Base-by-base conservation (phyloP, 257 asterid species). In the Capsicum rhomboideum region DNA sequence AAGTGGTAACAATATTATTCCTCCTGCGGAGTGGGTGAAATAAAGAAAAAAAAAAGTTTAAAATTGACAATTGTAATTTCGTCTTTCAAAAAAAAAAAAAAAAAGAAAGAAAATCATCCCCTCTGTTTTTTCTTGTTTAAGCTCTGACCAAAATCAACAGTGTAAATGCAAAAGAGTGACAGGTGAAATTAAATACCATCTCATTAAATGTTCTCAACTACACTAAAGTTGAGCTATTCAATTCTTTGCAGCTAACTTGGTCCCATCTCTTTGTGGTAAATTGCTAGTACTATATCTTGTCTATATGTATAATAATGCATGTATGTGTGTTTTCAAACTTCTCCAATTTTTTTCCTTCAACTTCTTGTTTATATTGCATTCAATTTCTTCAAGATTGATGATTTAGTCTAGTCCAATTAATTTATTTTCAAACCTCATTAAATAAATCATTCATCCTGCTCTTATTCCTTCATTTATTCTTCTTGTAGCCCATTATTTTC, bases 161-260 rank as follows among this genome's bases (percentile, higher is more conserved):
- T 14, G n/a, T 82, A 82, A 82, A 82, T 67, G 85, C 67, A 46
- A 14, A 71, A 61, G 58, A 69, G 44, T 26, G 83, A 83, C 90
- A 86, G 90, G 84, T 83, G 88, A 81, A 83, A 78, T 87, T 83
- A 87, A 84, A 58, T 56, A 69, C 79, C 64, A 55, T 79, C 64
- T 67, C 88, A 88, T 91, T 91, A 63, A 91, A 90, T 88, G 87
- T 88, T 80, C 89, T 59, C 94, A 90, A 88, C 94, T n/a, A 68
- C 91, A 34, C 88, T 46, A 80, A 85, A 90, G 86, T 53, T 67
- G 26, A 26, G 52, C 86, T 87, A 87, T 88, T 89, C 84, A 89
- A 83, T 88, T 80, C 88, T 16, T 12, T 75, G 49, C 84, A 86
- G 85, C 87, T 80, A 83, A 75, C 84, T 61, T 67, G 91, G 91